phyloP scores from a whole-genome alignment of 2,329 filamentous ascomycete genomes.

The Trichoderma sp. region DNA sequence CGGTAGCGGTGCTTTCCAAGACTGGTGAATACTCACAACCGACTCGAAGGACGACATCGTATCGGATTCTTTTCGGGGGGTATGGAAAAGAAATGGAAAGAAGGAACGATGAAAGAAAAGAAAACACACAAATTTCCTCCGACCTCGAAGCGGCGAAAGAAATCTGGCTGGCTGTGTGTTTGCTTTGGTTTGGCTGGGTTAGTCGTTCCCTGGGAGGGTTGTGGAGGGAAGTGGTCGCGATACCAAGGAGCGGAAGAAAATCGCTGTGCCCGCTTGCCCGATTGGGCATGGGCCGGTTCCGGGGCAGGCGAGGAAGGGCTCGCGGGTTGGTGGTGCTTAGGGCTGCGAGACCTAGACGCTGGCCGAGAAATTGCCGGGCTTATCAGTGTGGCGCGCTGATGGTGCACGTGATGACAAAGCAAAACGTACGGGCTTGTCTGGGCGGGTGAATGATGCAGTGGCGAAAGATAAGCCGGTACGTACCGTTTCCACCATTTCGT shows the following conservation, averaged over 20 bases:
- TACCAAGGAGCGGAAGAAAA: constrained; percentile 45
- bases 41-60: constrained; percentile 71
- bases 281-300: constrained; percentile 38
- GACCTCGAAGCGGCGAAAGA: constrained; percentile 43
- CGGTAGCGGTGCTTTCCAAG: constrained; percentile 8
- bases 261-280: constrained; percentile 45
- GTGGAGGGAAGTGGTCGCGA: constrained; percentile 48
- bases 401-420: constrained; percentile 3
- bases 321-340: constrained; percentile 42
- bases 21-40: constrained; percentile 61
- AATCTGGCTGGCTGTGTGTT: constrained; percentile 28
- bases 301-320: constrained; percentile 43
- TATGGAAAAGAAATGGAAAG: constrained; percentile 36
- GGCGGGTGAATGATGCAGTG: too few species aligned
- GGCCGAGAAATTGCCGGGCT: constrained; percentile 40
- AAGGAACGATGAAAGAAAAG: constrained; percentile 41
- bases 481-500: too few species aligned
- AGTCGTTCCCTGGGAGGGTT: constrained; percentile 44
- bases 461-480: neutral
- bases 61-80: constrained; percentile 42
- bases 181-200: constrained; percentile 48
- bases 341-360: constrained; percentile 46
- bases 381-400: neutral
- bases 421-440: neutral
- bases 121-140: constrained; percentile 43